Evolutionary conservation across 495 filamentous ascomycete species (phyloP).

Genomic region (Diplogelasinospora grovesii): DNA sequence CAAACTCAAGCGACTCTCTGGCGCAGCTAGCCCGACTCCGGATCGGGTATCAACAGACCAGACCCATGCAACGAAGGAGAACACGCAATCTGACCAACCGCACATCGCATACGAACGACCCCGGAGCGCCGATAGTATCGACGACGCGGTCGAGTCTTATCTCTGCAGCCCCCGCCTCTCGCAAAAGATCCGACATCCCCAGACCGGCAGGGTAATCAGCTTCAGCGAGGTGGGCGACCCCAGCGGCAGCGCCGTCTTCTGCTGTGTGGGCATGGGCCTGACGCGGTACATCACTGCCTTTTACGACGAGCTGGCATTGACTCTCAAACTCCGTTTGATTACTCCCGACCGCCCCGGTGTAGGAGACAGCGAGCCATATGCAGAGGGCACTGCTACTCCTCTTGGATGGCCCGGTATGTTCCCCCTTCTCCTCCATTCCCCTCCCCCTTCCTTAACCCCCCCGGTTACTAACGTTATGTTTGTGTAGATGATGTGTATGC

Average conservation of each 20-base stretch:
- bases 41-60: slow-evolving; percentile 27
- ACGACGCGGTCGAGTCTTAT: slow-evolving; percentile 81
- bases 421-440: slow-evolving; percentile 24
- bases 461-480: slow-evolving; percentile 8
- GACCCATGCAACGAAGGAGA: slow-evolving; percentile 20
- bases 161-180: slow-evolving; percentile 75
- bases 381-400: slow-evolving; percentile 73
- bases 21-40: slow-evolving; percentile 33
- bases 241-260: slow-evolving; percentile 85
- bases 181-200: slow-evolving; percentile 78
- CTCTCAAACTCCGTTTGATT: slow-evolving; percentile 82
- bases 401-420: slow-evolving; percentile 87
- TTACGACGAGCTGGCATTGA: slow-evolving; percentile 91
- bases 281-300: slow-evolving; percentile 95
- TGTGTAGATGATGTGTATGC: slow-evolving; percentile 81
- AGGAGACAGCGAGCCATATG: slow-evolving; percentile 80
- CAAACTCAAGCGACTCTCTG: slow-evolving; percentile 41
- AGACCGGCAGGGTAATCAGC: slow-evolving; percentile 79
- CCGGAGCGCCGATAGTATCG: slow-evolving; percentile 76
- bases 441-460: neutral
- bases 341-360: slow-evolving; percentile 93
- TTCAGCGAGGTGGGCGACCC: slow-evolving; percentile 97
- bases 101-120: slow-evolving; percentile 53
- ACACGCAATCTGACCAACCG: slow-evolving; percentile 21
- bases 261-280: slow-evolving; percentile 96